Evolutionary conservation across 139 green algal genomes (phyloP).

Genomic region (Picocystis salinarum): DNA sequence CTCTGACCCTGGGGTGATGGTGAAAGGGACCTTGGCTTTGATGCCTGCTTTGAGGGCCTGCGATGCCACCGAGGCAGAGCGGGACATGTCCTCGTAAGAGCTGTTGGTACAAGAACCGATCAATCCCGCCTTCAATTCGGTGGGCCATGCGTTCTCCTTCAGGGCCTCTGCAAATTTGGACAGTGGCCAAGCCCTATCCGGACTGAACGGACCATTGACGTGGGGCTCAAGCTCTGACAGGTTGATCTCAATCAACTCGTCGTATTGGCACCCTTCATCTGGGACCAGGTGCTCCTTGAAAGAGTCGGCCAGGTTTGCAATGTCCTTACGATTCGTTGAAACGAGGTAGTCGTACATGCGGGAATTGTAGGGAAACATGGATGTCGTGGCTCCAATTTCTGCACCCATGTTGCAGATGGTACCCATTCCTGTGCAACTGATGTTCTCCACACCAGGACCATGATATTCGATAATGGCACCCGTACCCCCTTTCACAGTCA

Average conservation of each 20-base stretch:
- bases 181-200: constrained; percentile 67
- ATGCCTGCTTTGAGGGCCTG: constrained; percentile 66
- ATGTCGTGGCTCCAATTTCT: constrained; percentile 89
- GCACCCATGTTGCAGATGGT: constrained; percentile 97
- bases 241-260: constrained; percentile 91
- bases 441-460: constrained; percentile 67
- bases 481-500: constrained; percentile 86
- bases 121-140: constrained; percentile 52
- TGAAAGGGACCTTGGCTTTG: constrained; percentile 81
- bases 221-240: constrained; percentile 76
- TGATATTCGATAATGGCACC: constrained; percentile 90
- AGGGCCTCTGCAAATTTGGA: constrained; percentile 57
- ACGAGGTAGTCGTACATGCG: constrained; percentile 78
- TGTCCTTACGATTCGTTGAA: constrained; percentile 39
- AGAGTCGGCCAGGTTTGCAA: constrained; percentile 46
- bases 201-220: constrained; percentile 87
- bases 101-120: constrained; percentile 88
- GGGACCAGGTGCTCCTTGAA: constrained; percentile 49
- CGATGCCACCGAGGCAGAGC: constrained; percentile 49
- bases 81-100: constrained; percentile 83
- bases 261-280: constrained; percentile 62
- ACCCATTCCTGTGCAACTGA: constrained; percentile 84
- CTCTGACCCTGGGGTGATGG: constrained; percentile 72
- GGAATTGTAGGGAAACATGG: constrained; percentile 85
- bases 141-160: constrained; percentile 53